phyloP scores from a whole-genome alignment of 306 rosid genomes.

The Parietaria judaica region DNA sequence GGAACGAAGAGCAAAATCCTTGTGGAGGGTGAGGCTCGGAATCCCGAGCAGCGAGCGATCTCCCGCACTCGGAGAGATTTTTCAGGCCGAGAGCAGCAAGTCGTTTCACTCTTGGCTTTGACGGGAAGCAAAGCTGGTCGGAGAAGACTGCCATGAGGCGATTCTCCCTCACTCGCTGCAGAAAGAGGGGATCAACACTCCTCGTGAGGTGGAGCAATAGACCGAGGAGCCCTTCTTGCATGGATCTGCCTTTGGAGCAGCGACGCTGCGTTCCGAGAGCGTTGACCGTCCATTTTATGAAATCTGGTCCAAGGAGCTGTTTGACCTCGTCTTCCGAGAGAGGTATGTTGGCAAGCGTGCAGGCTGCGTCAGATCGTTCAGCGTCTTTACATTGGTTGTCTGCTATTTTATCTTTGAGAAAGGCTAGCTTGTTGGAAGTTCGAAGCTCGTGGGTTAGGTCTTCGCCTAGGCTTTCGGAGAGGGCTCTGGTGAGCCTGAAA shows the following conservation, averaged over 20 bases:
- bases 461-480: constrained; percentile 42
- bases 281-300: constrained; percentile 32
- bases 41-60: constrained; percentile 22
- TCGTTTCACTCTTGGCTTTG: constrained; percentile 37
- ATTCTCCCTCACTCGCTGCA: constrained; percentile 32
- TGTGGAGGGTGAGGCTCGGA: constrained; percentile 17
- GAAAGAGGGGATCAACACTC: constrained; percentile 29
- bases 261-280: constrained; percentile 31
- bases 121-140: constrained; percentile 37
- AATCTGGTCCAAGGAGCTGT: constrained; percentile 35
- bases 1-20: constrained; percentile 24
- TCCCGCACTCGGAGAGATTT: constrained; percentile 46
- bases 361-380: constrained; percentile 50
- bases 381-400: constrained; percentile 32
- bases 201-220: constrained; percentile 39
- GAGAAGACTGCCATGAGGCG: constrained; percentile 35
- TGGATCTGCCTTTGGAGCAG: constrained; percentile 25
- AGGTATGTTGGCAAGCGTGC: constrained; percentile 39
- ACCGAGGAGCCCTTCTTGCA: constrained; percentile 59
- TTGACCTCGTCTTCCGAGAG: constrained; percentile 36
- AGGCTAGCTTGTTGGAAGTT: constrained; percentile 28
- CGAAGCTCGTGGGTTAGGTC: constrained; percentile 40
- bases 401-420: constrained; percentile 38
- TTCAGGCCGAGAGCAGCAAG: constrained; percentile 42
- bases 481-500: constrained; percentile 36